phyloP scores from a whole-genome alignment of 495 filamentous ascomycete genomes.

The Friedmanniomyces endolithicus region DNA sequence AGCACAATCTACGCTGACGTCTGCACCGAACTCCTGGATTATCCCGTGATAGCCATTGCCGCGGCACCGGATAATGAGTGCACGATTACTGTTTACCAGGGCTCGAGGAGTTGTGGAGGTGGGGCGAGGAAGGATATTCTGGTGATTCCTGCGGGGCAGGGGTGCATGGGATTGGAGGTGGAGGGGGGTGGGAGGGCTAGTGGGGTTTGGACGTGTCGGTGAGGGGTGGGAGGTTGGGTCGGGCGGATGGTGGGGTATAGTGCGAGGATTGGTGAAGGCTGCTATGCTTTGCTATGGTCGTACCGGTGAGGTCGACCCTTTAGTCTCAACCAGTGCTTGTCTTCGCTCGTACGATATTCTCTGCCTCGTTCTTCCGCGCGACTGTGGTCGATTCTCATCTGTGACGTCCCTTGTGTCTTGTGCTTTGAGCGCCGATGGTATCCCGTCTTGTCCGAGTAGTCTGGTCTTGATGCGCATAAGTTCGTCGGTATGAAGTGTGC shows the following conservation, averaged over 20 bases:
- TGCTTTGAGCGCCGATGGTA: neutral
- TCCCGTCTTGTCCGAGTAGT: neutral
- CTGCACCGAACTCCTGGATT: neutral
- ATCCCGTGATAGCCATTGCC: neutral
- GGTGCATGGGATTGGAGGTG: neutral
- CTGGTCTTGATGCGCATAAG: neutral
- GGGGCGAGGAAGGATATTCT: neutral
- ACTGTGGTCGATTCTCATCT: neutral
- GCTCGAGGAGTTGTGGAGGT: neutral
- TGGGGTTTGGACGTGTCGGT: slow-evolving; percentile 8
- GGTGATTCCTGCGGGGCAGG: neutral
- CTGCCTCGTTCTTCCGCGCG: neutral
- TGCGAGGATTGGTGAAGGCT: neutral
- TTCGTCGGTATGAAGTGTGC: neutral
- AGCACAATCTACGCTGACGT: neutral
- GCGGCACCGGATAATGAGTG: neutral
- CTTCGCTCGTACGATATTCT: too few species aligned
- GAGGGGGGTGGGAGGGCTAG: slow-evolving; percentile 1
- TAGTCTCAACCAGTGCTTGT: too few species aligned
- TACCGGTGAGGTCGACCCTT: too few species aligned
- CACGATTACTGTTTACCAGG: neutral
- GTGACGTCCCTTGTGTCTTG: neutral
- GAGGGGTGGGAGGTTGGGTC: too few species aligned
- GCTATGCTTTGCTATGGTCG: too few species aligned
- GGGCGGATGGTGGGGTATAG: too few species aligned